Conservation (phyloP, 331 rosid species). For the Quercus lobata region DNA sequence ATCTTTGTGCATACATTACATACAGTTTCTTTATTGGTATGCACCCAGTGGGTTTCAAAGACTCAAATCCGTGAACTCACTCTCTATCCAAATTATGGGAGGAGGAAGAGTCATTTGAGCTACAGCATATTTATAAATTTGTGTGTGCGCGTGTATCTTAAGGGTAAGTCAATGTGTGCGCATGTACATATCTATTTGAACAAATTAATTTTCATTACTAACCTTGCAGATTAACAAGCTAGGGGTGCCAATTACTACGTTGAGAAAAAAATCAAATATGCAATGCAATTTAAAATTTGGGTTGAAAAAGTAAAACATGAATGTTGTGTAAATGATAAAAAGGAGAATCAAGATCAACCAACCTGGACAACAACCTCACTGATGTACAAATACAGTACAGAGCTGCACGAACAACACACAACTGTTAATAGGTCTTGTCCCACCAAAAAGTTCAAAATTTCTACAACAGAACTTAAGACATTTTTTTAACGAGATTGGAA, state of each 20-base stretch:
- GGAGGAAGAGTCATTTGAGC: too few relatives aligned
- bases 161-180: background rate
- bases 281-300: background rate
- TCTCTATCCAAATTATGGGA: too few relatives aligned
- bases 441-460: background rate
- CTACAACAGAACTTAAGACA: background rate
- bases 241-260: background rate
- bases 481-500: background rate
- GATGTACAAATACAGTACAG: conserved; percentile 63
- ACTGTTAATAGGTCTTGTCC: conserved; percentile 12
- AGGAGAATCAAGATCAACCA: conserved; percentile 12
- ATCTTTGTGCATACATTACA: background rate
- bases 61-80: too few relatives aligned
- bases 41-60: too few relatives aligned
- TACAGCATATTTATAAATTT: background rate
- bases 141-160: background rate
- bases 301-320: background rate
- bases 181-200: background rate
- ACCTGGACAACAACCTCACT: conserved; percentile 78
- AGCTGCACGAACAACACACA: conserved; percentile 45
- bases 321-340: background rate
- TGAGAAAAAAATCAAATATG: background rate
- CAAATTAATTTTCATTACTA: background rate
- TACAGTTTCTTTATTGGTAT: background rate
- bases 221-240: background rate